A percentile compares a stretch with the other conserved stretches of the same genome.
phyloP scores from a whole-genome alignment of 2,329 filamentous ascomycete genomes.

The Xylariaceae sp. region DNA sequence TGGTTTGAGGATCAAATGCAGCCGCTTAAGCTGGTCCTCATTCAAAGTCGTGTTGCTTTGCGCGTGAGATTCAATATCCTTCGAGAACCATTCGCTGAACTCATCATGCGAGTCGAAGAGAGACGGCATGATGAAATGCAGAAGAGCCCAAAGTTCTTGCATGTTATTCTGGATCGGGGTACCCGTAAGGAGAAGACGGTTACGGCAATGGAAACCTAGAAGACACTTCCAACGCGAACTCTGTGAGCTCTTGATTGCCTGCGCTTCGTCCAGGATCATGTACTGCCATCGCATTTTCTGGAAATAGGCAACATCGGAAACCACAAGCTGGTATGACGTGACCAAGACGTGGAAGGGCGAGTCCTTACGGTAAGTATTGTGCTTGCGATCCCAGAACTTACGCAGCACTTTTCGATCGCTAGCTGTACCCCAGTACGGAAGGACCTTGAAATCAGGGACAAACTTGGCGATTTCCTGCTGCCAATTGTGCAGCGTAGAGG shows the following conservation, averaged over 20 bases:
- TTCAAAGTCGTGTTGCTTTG: conserved; percentile 99
- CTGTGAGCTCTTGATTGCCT: conserved; percentile 96
- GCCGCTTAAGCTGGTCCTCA: conserved; percentile 90
- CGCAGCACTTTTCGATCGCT: conserved; percentile 91
- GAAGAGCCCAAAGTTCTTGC: conserved; percentile 95
- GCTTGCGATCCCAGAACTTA: conserved; percentile 98
- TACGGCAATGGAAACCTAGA: conserved; percentile 89
- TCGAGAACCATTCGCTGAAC: conserved; percentile 91
- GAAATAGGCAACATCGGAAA: conserved; percentile 94
- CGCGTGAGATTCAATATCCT: conserved; percentile 95
- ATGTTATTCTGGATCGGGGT: conserved; percentile 99
- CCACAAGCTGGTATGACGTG: conserved; percentile 95
- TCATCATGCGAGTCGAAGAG: conserved; percentile 92
- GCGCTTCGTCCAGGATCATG: conserved; percentile 98
- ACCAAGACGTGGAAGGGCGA: conserved; percentile 94
- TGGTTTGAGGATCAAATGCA: conserved; percentile 98
- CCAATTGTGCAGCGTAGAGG: conserved; percentile 98
- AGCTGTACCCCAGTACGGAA: conserved; percentile 96
- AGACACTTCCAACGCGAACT: conserved; percentile 97
- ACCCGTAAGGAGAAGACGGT: conserved; percentile 86
- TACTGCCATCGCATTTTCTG: conserved; percentile 99
- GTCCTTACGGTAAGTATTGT: conserved; percentile 89
- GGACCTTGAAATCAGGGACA: conserved; percentile 87
- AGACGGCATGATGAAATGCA: conserved; percentile 99
- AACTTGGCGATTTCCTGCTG: conserved; percentile 96